phyloP scores from a whole-genome alignment of 306 rosid genomes.

The Sesbania bispinosa region DNA sequence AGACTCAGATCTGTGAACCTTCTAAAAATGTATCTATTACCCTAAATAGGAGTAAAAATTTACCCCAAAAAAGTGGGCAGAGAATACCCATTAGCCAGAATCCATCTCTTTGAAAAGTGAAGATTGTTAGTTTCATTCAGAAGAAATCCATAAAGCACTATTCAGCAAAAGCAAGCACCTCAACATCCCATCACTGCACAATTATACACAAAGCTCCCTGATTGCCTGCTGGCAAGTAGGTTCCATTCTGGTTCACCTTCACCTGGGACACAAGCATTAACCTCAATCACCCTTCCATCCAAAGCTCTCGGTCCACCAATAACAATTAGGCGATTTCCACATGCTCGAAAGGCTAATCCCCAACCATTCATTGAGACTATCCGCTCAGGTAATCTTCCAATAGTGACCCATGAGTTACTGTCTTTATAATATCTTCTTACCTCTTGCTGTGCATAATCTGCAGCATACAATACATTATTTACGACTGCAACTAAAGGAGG shows the following conservation, averaged over 20 bases:
- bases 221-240: constrained; percentile 47
- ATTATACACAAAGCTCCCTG: constrained; percentile 62
- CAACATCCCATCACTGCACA: constrained; percentile 80
- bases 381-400: constrained; percentile 61
- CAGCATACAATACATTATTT: constrained; percentile 61
- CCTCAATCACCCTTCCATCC: constrained; percentile 47
- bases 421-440: constrained; percentile 55
- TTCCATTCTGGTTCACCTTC: constrained; percentile 57
- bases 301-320: constrained; percentile 57
- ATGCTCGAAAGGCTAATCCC: constrained; percentile 78
- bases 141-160: constrained; percentile 35
- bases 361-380: constrained; percentile 59
- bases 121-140: constrained; percentile 34
- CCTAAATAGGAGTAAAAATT: constrained; percentile 36
- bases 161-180: constrained; percentile 18
- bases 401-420: constrained; percentile 32
- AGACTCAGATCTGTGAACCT: constrained; percentile 40
- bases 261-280: constrained; percentile 56
- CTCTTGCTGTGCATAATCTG: constrained; percentile 53
- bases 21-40: constrained; percentile 41
- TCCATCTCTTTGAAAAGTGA: constrained; percentile 38
- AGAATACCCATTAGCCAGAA: constrained; percentile 41
- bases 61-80: constrained; percentile 39
- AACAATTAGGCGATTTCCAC: constrained; percentile 60
- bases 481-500: constrained; percentile 84